These are phyloP conservation scores for Pseudocercospora crystallina DNA, from an alignment of 2,329 filamentous ascomycete genomes.

Conservation along the genomic window DNA sequence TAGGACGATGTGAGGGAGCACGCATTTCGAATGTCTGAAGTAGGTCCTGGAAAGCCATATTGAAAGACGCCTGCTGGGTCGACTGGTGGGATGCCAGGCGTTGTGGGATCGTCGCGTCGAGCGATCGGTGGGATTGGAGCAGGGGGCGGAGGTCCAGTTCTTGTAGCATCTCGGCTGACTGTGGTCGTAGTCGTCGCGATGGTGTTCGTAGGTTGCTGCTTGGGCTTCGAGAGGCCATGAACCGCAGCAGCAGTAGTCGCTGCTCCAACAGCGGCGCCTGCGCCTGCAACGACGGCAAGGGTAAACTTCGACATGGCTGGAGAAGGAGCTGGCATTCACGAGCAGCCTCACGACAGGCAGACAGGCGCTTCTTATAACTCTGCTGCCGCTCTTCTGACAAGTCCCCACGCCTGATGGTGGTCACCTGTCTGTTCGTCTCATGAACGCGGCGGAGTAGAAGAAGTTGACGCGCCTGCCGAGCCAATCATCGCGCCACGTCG, in stretches of 20 bases:
- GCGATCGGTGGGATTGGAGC: slow-evolving; percentile 28
- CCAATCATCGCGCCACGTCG: no score
- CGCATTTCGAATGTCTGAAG: slow-evolving; percentile 76
- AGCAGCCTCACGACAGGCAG: neutral
- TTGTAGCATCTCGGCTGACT: slow-evolving; percentile 27
- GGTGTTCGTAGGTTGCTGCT: slow-evolving; percentile 28
- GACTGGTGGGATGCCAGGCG: slow-evolving; percentile 38
- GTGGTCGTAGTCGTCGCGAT: slow-evolving; percentile 38
- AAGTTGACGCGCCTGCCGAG: no score
- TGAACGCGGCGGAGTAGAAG: no score
- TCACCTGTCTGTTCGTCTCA: no score
- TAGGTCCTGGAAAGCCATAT: slow-evolving; percentile 81
- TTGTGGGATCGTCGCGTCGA: slow-evolving; percentile 22
- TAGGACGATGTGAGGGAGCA: slow-evolving; percentile 80
- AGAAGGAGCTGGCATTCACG: slow-evolving; percentile 12
- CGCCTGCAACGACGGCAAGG: slow-evolving; percentile 50
- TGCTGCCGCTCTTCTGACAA: no score
- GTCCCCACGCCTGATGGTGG: no score
- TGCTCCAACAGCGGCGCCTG: slow-evolving; percentile 49
- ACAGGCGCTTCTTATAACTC: slow-evolving; percentile 1
- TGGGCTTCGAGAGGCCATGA: slow-evolving; percentile 37
- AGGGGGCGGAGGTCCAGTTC: slow-evolving; percentile 29
- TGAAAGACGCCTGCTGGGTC: slow-evolving; percentile 54
- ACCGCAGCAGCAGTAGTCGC: slow-evolving; percentile 48
- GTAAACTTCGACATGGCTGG: slow-evolving; percentile 51